Base-by-base conservation (phyloP, 257 asterid genomes). In the Cynanchum wilfordii region DNA sequence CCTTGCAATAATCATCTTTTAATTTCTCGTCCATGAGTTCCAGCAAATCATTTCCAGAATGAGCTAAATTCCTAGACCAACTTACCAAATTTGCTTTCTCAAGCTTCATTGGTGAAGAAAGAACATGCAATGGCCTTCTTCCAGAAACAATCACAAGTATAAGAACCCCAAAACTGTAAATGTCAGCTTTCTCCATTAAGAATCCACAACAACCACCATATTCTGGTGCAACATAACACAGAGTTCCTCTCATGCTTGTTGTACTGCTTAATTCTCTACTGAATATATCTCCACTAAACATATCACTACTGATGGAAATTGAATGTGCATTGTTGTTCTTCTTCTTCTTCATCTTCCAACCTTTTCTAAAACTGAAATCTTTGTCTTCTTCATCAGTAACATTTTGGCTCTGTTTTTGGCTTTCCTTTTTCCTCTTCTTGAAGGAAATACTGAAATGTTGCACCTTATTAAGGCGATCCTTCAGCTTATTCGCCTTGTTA, bases 231-330 rank as follows among this genome's bases (percentile, higher is more conserved):
- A 88, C 89, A 44, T 95, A 95, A 63, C 98, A 95, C 29, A 90
- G 73, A 5, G 99, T 95, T 24, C 99, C 99, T 75, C 99, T 86
- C 99, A 92, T 92, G 82, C 99, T 95, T 12, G 97, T 95, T 2
- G 98, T 90, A 93, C 99, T 95, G 70, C 99, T 90, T 38, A 95
- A 66, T 47, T 92, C 98, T n/a, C 96, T 83, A 75, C 99, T 95
- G 52, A 90, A 90, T n/a, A 87, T 76, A 85, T 95, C 98, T 20
- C 95, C 97, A 8, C 97, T 93, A 84, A 90, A 89, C 88, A 86
- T 80, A 0, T 87, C 98, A 49, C 95, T 88, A 25, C 87, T 87
- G 59, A 79, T 73, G 0, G 93, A 91, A 50, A 79, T 73, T 0
- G 93, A 91, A 50, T 52, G 90, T 0, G 85, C 75, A n/a, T 78